Conservation (phyloP, 179 eudicot genomes). For the Nepenthes alata region DNA sequence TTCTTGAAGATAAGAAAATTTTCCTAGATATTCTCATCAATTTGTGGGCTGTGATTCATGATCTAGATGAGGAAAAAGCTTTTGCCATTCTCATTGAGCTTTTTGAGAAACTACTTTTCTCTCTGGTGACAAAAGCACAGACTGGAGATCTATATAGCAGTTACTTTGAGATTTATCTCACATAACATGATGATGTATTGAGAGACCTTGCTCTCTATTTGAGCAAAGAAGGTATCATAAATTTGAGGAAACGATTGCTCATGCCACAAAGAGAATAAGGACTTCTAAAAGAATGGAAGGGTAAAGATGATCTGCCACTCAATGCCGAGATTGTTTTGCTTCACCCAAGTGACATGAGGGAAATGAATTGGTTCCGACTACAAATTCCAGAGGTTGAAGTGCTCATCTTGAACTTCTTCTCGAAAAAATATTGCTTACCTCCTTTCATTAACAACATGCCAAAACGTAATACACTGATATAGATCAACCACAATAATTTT, state of each 20-base stretch:
- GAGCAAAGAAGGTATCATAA: conserved; percentile 34
- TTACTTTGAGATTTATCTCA: conserved; percentile 54
- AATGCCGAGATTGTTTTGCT: conserved; percentile 60
- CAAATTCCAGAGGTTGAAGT: conserved; percentile 82
- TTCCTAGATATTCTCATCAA: conserved; percentile 62
- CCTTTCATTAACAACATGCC: conserved; percentile 71
- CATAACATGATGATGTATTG: conserved; percentile 73
- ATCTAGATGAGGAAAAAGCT: conserved; percentile 61
- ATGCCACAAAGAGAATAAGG: conserved; percentile 70
- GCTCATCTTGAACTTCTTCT: conserved; percentile 54
- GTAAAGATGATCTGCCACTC: conserved; percentile 51
- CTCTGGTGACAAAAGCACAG: conserved; percentile 63
- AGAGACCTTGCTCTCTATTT: conserved; percentile 78
- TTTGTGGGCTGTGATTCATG: conserved; percentile 83
- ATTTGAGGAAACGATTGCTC: conserved; percentile 44
- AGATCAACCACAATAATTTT: conserved; percentile 44
- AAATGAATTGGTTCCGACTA: conserved; percentile 60
- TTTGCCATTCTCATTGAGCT: conserved; percentile 70
- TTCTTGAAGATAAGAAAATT: conserved; percentile 75
- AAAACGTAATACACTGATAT: conserved; percentile 38
- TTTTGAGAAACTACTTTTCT: conserved; percentile 64
- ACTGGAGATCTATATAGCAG: conserved; percentile 70
- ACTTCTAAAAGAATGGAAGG: conserved; percentile 77
- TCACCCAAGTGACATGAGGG: conserved; percentile 78
- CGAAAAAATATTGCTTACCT: conserved; percentile 53